Conservation (phyloP, 805 yeast species). For the Barnettozyma siamensis region DNA sequence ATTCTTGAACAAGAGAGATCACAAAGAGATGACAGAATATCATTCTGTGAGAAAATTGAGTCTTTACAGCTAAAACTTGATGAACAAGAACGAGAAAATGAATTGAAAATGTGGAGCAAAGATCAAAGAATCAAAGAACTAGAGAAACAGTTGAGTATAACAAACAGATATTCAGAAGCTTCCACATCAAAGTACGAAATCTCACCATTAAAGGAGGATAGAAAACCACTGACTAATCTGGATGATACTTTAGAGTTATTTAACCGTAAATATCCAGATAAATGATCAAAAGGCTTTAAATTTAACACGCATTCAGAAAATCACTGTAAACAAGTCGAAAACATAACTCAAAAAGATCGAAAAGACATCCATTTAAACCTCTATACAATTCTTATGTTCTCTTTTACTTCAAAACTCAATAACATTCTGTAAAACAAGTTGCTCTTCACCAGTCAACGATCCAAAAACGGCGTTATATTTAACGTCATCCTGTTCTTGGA, state of each 20-base stretch:
- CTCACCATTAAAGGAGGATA: slow-evolving; percentile 5
- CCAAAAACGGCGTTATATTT: slow-evolving; percentile 47
- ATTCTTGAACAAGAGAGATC: slow-evolving; percentile 18
- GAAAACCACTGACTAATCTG: background rate
- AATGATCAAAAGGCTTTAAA: too few species aligned
- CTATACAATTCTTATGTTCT: too few species aligned
- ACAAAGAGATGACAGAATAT: slow-evolving; percentile 26
- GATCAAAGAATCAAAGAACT: slow-evolving; percentile 26
- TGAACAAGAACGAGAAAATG: slow-evolving; percentile 20
- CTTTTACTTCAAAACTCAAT: slow-evolving; percentile 16
- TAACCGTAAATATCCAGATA: slow-evolving; percentile 5
- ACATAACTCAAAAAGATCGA: too few species aligned
- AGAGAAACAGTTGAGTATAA: slow-evolving; percentile 18
- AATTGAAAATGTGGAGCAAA: slow-evolving; percentile 21
- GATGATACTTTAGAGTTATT: slow-evolving; percentile 8
- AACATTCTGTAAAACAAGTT: slow-evolving; percentile 27
- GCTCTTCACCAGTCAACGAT: slow-evolving; percentile 31
- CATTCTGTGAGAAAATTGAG: slow-evolving; percentile 22
- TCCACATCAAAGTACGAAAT: background rate
- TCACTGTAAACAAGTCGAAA: too few species aligned
- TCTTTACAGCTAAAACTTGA: slow-evolving; percentile 21
- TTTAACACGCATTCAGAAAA: too few species aligned
- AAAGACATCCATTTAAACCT: too few species aligned
- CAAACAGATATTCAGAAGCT: background rate
- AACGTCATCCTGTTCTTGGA: slow-evolving; percentile 43